Evolutionary conservation across 257 asterid species (phyloP).

Genomic region (Ocimum tenuiflorum): DNA sequence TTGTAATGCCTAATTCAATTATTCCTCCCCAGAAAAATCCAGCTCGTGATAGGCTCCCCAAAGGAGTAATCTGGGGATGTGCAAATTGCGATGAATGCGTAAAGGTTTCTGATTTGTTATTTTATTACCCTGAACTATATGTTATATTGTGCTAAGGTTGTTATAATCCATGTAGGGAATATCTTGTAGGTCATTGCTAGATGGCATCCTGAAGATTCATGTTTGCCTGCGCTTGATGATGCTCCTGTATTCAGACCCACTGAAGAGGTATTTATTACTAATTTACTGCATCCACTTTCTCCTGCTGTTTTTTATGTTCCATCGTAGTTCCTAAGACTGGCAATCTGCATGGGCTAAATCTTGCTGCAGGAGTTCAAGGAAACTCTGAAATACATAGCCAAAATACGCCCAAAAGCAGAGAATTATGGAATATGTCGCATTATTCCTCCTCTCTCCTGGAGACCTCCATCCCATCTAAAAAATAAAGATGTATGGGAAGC

Average conservation of each 20-base stretch:
- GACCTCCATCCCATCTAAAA: constrained; percentile 43
- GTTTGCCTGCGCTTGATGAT: constrained; percentile 51
- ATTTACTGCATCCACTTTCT: background rate
- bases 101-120: constrained; percentile 36
- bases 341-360: constrained; percentile 32
- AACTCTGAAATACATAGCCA: constrained; percentile 53
- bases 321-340: constrained; percentile 20
- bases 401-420: constrained; percentile 57
- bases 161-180: constrained; percentile 12
- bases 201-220: constrained; percentile 53
- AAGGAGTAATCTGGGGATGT: constrained; percentile 75
- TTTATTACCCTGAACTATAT: background rate
- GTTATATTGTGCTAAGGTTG: background rate
- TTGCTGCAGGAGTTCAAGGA: constrained; percentile 76
- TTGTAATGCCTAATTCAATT: constrained; percentile 20
- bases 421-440: constrained; percentile 77
- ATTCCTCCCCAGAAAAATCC: constrained; percentile 34
- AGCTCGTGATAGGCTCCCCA: constrained; percentile 45
- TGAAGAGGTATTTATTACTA: constrained; percentile 49
- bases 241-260: constrained; percentile 71
- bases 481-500: constrained; percentile 37
- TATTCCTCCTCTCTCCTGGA: constrained; percentile 87
- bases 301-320: background rate
- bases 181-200: constrained; percentile 56
- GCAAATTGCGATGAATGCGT: constrained; percentile 45